Percentiles rank a stretch among this genome's conserved stretches.
Evolutionary conservation across 1,139 yeast genomes (phyloP).

Genomic region (Candida dubliniensis): DNA sequence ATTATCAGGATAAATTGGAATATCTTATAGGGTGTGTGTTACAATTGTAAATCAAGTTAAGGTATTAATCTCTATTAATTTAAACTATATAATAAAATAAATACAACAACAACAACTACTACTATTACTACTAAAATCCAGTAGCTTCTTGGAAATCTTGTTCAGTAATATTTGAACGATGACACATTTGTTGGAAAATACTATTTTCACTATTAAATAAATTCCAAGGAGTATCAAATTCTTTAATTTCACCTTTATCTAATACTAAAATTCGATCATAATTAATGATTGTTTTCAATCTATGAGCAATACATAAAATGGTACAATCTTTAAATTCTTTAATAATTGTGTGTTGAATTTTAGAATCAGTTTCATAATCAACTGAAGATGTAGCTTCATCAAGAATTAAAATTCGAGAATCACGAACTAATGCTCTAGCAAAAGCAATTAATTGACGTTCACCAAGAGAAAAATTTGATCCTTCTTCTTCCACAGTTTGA

Average conservation of each 20-base stretch:
- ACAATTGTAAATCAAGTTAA: too few species aligned
- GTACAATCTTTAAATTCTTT: slow-evolving; percentile 38
- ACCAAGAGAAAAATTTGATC: slow-evolving; percentile 41
- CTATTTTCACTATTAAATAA: slow-evolving; percentile 21
- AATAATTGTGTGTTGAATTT: slow-evolving; percentile 36
- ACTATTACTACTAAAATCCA: neutral
- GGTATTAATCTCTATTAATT: neutral
- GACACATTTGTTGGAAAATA: slow-evolving; percentile 59
- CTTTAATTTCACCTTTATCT: slow-evolving; percentile 56
- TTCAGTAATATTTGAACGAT: slow-evolving; percentile 46
- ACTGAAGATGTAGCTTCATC: slow-evolving; percentile 48
- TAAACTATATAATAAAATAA: neutral
- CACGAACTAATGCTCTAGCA: slow-evolving; percentile 42
- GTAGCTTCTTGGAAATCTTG: slow-evolving; percentile 22
- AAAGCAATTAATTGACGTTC: slow-evolving; percentile 44
- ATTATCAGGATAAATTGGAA: neutral
- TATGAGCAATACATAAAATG: slow-evolving; percentile 43
- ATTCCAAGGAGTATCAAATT: slow-evolving; percentile 54
- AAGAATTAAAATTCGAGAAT: slow-evolving; percentile 36
- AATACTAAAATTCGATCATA: slow-evolving; percentile 40
- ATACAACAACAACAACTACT: neutral
- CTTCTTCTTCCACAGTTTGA: slow-evolving; percentile 41
- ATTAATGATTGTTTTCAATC: slow-evolving; percentile 39
- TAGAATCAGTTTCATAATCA: slow-evolving; percentile 45
- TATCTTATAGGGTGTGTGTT: neutral